Percentiles rank a stretch among this genome's conserved stretches.
phyloP scores from a whole-genome alignment of 345 rosid genomes.

The Populus simonii region DNA sequence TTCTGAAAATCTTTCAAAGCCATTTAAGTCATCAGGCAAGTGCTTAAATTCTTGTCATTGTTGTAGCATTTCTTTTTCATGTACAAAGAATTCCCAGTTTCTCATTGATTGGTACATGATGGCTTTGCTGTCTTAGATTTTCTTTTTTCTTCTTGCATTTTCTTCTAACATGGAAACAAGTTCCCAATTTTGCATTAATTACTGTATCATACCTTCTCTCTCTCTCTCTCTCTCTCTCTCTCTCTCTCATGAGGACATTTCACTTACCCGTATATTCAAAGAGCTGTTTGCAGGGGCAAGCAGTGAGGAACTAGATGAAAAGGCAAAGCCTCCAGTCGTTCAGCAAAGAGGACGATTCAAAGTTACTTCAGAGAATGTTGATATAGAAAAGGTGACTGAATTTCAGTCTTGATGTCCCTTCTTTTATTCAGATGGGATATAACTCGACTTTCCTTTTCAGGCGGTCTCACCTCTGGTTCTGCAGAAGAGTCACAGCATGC shows the following conservation, averaged over 20 bases:
- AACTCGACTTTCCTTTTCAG: conserved; percentile 50
- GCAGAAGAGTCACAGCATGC: conserved; percentile 95
- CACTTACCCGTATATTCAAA: conserved; percentile 19
- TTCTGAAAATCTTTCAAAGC: conserved; percentile 53
- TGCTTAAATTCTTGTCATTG: conserved; percentile 3
- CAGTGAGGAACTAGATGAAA: conserved; percentile 72
- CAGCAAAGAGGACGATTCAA: conserved; percentile 97
- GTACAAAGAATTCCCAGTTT: background rate
- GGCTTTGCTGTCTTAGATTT: conserved; percentile 7
- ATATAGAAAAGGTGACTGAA: conserved; percentile 68
- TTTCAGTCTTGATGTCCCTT: conserved; percentile 13
- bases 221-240: background rate
- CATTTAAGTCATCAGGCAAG: conserved; percentile 61
- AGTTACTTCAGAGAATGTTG: conserved; percentile 96
- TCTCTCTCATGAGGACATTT: background rate
- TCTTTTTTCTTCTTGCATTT: background rate
- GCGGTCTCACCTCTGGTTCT: conserved; percentile 55
- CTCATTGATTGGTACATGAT: conserved; percentile 1
- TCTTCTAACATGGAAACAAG: background rate
- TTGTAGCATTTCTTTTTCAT: background rate
- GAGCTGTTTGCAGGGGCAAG: conserved; percentile 39
- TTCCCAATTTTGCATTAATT: conserved; percentile 8
- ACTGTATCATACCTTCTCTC: background rate
- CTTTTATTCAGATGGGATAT: conserved; percentile 13
- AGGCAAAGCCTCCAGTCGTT: conserved; percentile 75